Base-by-base conservation (phyloP, 2,329 filamentous ascomycete genomes). In the Helminthosporium solani region DNA sequence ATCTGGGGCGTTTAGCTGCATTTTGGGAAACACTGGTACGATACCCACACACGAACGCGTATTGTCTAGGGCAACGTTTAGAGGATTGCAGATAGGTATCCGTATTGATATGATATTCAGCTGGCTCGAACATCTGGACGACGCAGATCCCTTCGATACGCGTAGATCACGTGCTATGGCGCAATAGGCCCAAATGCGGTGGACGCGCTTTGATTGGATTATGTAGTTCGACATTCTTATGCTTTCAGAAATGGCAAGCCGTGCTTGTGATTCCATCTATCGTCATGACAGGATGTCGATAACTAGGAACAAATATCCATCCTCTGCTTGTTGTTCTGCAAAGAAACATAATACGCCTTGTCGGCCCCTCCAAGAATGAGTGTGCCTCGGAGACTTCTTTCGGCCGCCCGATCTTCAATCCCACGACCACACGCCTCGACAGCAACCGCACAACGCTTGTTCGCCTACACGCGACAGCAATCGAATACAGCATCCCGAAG, bases 351-450 rank as follows among this genome's bases (percentile, higher is more conserved):
- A 28, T 31, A 19, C 30, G 30, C 3, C 23, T 14, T n/a, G 9
- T 12, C 27, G 14, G 5, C 28, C 28, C n/a, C n/a, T n/a, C 14
- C 28, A 31, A 31, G 45, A 40, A 70, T 68, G 66, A 70, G 60
- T 51, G 46, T 62, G 34, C 49, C 60, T 20, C 62, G 64, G 49
- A 64, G 57, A 25, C 35, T 68, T 28, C 47, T 64, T 35, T 56
- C 59, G 14, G 44, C 55, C 21, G 60, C 54, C 44, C 59, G 57
- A 21, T 46, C 49, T 46, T 48, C 54, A 19, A 21, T 57, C 31
- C 37, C 33, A 21, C 54, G 56, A 46, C 47, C 53, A 18, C 42
- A 44, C 14, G 44, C 35, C 3, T 20, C 46, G 18, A 27, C 33
- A 31, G 23, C 23, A 5, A 30, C 50, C 16, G 16, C 47, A 9